Evolutionary conservation across 1,284 basidiomycete genomes (phyloP), one percentile per base, ranked within the genome.

Genomic region (Ceratobasidium papillatum): DNA sequence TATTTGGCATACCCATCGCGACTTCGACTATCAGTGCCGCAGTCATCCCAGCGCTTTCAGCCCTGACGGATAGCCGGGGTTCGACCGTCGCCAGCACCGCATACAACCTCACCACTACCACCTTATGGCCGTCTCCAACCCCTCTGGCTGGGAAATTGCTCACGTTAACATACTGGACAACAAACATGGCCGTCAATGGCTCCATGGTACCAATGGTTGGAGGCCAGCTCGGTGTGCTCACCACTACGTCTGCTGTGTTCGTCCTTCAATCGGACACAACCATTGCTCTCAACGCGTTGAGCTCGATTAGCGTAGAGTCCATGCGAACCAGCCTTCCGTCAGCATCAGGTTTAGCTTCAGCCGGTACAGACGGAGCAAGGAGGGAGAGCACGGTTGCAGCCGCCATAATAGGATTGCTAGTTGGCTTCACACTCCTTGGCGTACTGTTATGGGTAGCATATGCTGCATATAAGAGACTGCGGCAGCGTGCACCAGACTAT

Each of bases 111-210:
- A 47, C 61, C 17, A 47, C 7, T 25, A 38, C 61, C 32, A 0
- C 19, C 4, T 12, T 41, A 45, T 19, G n/a, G 43, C 12, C 59
- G 7, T 12, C 59, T 45, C 36, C 59, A 2, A 43, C 65, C 27
- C 51, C 65, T 22, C 49, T 51, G 25, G 51, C 49, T 22, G 34
- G 38, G n/a, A 22, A n/a, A 25, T 17, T 38, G 3, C 52, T 17
- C 22, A 56, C 36, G 3, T 22, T 56, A 8, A 68, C 65, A 2
- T 59, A 54, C 22, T 71, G 68, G 68, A 49, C 68, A 17, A 71
- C 68, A 9, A 49, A 34, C 11, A 47, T 49, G 54, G 49, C 36
- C 1, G 56, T 71, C 68, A 71, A 61, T 22, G 68, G 68, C n/a
- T 71, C 68, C 11, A 71, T 56, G 3, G 41, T 71, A 22, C 68